phyloP scores from a whole-genome alignment of 805 yeast species.

The Kazachstania martiniae region DNA sequence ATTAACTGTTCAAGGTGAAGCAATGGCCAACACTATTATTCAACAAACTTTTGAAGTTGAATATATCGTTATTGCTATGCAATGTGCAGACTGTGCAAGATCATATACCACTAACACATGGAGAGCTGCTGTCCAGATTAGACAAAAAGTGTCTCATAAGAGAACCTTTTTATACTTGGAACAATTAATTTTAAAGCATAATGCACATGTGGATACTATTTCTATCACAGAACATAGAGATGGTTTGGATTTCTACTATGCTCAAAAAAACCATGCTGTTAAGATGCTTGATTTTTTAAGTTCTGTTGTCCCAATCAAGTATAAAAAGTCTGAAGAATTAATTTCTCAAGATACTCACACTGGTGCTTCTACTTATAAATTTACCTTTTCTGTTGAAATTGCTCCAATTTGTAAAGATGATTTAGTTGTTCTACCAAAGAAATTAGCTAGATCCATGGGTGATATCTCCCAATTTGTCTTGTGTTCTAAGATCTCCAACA shows the following conservation, averaged over 20 bases:
- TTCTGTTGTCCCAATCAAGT: conserved; percentile 75
- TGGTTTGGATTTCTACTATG: conserved; percentile 89
- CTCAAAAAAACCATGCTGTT: conserved; percentile 80
- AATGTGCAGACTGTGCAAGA: conserved; percentile 97
- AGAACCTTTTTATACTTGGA: conserved; percentile 93
- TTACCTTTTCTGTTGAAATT: conserved; percentile 84
- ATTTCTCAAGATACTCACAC: conserved; percentile 88
- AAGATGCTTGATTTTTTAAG: conserved; percentile 87
- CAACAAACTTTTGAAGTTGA: conserved; percentile 95
- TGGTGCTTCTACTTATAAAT: conserved; percentile 78
- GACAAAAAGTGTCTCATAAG: conserved; percentile 95
- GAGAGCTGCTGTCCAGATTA: conserved; percentile 95
- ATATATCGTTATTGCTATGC: conserved; percentile 87
- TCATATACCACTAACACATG: conserved; percentile 94
- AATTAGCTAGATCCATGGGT: conserved; percentile 74
- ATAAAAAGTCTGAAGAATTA: conserved; percentile 81
- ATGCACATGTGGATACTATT: conserved; percentile 88
- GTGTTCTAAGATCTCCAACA: conserved; percentile 75
- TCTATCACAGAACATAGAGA: conserved; percentile 88
- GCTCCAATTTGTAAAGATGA: conserved; percentile 97
- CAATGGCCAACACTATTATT: conserved; percentile 78
- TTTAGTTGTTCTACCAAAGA: conserved; percentile 81
- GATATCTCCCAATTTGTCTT: conserved; percentile 70
- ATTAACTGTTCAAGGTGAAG: conserved; percentile 94
- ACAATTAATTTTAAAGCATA: conserved; percentile 85